phyloP scores from a whole-genome alignment of 129 eudicot species.

The Glebionis coronaria region DNA sequence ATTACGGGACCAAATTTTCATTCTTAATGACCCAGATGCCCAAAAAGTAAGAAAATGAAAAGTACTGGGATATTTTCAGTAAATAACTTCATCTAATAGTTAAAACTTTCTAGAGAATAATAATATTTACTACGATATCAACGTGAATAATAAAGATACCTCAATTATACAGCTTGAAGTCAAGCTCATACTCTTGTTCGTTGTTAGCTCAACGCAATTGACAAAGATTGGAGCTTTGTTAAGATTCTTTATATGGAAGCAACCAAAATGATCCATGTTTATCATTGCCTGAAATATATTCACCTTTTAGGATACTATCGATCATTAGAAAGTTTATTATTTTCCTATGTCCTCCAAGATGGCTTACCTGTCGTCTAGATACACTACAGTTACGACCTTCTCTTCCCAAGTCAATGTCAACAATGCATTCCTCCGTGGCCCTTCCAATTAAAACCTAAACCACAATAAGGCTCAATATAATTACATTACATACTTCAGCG shows the following conservation, averaged over 20 bases:
- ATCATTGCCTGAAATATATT: constrained; percentile 46
- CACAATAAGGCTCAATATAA: constrained; percentile 6
- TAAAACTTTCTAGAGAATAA: no score
- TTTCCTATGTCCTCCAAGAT: background rate
- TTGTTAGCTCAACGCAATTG: constrained; percentile 40
- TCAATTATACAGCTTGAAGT: constrained; percentile 58
- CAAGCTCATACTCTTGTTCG: constrained; percentile 38
- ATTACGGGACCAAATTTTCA: no score
- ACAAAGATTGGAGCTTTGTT: constrained; percentile 49
- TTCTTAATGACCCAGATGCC: no score
- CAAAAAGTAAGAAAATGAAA: no score
- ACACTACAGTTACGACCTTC: constrained; percentile 50
- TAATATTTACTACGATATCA: background rate
- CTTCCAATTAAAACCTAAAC: constrained; percentile 69
- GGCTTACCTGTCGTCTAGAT: constrained; percentile 68
- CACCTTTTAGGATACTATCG: background rate
- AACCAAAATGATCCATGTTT: constrained; percentile 46
- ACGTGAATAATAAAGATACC: constrained; percentile 35
- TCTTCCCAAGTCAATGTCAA: constrained; percentile 74
- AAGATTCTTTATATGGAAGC: constrained; percentile 49
- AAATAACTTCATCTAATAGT: no score
- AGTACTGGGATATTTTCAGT: no score
- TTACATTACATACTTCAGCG: no score
- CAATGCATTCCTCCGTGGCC: constrained; percentile 50
- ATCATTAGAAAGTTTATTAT: background rate